Evolutionary conservation across 2,329 filamentous ascomycete species (phyloP).

Genomic region (Ceratocystis colombiana): DNA sequence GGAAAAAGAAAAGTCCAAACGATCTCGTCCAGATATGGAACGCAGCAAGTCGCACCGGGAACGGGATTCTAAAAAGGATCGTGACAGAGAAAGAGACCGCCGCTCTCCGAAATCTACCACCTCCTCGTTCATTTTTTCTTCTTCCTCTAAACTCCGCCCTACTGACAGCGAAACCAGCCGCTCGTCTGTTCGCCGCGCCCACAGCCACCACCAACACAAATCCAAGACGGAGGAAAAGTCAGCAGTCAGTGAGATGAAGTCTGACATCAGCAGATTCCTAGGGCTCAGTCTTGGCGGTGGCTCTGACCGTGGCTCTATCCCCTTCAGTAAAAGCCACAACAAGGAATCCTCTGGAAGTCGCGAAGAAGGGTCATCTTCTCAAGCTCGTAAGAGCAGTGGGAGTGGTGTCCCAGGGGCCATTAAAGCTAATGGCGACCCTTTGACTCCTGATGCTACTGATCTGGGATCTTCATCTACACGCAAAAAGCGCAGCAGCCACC

Average conservation of each 20-base stretch:
- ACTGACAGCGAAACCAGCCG: constrained; percentile 36
- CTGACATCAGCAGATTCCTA: constrained; percentile 19
- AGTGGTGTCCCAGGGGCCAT: constrained; percentile 12
- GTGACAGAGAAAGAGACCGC: constrained; percentile 33
- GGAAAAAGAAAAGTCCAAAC: constrained; percentile 22
- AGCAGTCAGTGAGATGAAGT: constrained; percentile 24
- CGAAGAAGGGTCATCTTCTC: constrained; percentile 39
- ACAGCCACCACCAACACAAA: constrained; percentile 30
- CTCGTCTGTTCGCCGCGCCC: constrained; percentile 23
- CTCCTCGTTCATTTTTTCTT: constrained; percentile 26
- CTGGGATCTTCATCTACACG: constrained; percentile 36
- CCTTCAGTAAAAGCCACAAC: constrained; percentile 85
- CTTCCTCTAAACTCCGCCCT: constrained; percentile 36
- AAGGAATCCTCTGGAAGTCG: constrained; percentile 67
- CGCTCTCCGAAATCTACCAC: constrained; percentile 35
- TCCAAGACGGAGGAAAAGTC: constrained; percentile 33
- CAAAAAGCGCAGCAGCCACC: constrained; percentile 24
- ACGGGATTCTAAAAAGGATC: constrained; percentile 31
- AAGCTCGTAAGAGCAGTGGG: constrained; percentile 29
- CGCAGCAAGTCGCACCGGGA: constrained; percentile 31
- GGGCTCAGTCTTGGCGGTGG: constrained; percentile 28
- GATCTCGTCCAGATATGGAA: constrained; percentile 24
- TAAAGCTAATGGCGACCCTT: constrained; percentile 35
- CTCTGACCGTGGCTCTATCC: constrained; percentile 44
- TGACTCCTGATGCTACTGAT: constrained; percentile 65